Conservation (phyloP, 1,284 basidiomycete genomes). For the Leccinum fallax region DNA sequence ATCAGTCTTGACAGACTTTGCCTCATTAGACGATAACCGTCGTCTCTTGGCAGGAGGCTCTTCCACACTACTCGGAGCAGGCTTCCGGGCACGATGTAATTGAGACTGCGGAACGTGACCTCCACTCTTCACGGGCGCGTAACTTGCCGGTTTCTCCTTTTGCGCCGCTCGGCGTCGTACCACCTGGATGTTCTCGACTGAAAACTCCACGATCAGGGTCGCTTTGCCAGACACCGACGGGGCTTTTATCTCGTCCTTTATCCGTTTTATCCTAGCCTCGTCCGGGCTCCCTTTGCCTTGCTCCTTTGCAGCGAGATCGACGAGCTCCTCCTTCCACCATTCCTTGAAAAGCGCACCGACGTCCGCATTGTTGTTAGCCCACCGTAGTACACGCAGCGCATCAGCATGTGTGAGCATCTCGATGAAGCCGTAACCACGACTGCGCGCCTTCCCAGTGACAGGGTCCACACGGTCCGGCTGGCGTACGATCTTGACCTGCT, state of each 20-base stretch:
- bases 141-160: constrained; percentile 34
- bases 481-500: constrained; percentile 90
- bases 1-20: constrained; percentile 9
- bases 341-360: constrained; percentile 65
- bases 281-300: constrained; percentile 46
- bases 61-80: constrained; percentile 15
- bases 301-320: constrained; percentile 66
- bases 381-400: constrained; percentile 88
- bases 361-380: constrained; percentile 88
- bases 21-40: constrained; percentile 26
- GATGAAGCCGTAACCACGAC: constrained; percentile 95
- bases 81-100: constrained; percentile 13
- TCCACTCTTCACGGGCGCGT: background rate
- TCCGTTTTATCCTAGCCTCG: constrained; percentile 55
- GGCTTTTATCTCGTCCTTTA: constrained; percentile 61
- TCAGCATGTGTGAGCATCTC: constrained; percentile 89
- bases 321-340: constrained; percentile 86
- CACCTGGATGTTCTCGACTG: constrained; percentile 91
- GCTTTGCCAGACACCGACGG: constrained; percentile 51
- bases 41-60: constrained; percentile 47
- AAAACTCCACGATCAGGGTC: constrained; percentile 87
- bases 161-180: constrained; percentile 66
- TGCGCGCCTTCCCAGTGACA: constrained; percentile 82
- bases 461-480: constrained; percentile 87
- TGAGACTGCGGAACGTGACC: constrained; percentile 10